phyloP scores from a whole-genome alignment of 1,284 basidiomycete genomes.

The Cerioporus squamosus region DNA sequence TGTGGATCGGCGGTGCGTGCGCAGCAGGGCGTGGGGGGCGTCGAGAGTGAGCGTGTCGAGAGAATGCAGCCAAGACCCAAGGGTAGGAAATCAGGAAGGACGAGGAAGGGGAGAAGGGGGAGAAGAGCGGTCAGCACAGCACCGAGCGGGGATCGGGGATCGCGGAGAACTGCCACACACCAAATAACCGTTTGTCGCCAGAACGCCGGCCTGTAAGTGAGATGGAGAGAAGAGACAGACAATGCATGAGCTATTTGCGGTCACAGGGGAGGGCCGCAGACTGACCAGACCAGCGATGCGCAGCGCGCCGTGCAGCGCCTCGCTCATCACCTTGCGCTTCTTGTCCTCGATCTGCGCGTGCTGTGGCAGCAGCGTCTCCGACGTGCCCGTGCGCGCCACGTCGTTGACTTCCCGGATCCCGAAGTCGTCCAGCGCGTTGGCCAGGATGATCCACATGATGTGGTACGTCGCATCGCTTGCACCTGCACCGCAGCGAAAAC shows the following conservation, averaged over 20 bases:
- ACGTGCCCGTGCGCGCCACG: slow-evolving; percentile 42
- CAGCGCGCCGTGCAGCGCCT: slow-evolving; percentile 83
- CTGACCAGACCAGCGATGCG: slow-evolving; percentile 84
- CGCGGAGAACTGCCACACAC: slow-evolving; percentile 38
- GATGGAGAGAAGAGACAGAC: not conserved
- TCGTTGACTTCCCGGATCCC: slow-evolving; percentile 77
- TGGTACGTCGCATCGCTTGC: slow-evolving; percentile 90
- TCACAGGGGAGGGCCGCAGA: slow-evolving; percentile 9
- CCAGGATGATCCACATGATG: slow-evolving; percentile 85
- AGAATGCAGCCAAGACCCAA: not conserved
- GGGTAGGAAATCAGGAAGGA: not conserved
- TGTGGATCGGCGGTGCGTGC: not conserved
- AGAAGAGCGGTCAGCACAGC: slow-evolving; percentile 3
- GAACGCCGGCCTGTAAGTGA: slow-evolving; percentile 63
- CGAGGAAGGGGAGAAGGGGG: not conserved
- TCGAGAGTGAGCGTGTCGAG: not conserved
- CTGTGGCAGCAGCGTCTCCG: slow-evolving; percentile 42
- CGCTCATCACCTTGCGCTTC: slow-evolving; percentile 74
- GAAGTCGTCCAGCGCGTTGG: slow-evolving; percentile 81
- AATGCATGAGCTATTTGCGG: not conserved
- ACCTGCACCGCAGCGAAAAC: slow-evolving; percentile 42
- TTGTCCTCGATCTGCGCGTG: slow-evolving; percentile 61
- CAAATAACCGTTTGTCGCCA: slow-evolving; percentile 85
- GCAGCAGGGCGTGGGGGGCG: not conserved
- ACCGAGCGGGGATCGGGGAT: slow-evolving; percentile 9